Base-by-base conservation (phyloP, 1,284 basidiomycete species). In the Cronartium quercuum region DNA sequence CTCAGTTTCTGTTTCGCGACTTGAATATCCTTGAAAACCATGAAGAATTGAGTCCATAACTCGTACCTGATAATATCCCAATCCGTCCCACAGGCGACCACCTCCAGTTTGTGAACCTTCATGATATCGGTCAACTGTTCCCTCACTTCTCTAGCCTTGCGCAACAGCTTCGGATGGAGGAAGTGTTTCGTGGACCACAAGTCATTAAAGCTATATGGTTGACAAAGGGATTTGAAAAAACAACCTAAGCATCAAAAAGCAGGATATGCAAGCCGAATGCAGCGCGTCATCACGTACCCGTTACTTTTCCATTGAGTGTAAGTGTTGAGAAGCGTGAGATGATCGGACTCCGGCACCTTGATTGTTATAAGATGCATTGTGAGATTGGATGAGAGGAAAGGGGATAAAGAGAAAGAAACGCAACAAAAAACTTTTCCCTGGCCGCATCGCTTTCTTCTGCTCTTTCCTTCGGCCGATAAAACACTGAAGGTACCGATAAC, bases 301-400 rank as follows among this genome's bases (percentile, higher is more conserved):
- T 98, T 95, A 78, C 87, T 89, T 84, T 95, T 94, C 96, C 96
- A 98, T 81, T 97, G 94, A 71, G 91, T 91, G 84, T 95, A 99
- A 7, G 98, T 94, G 81, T 98, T 96, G 77, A 98, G 83, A 37
- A 98, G 83, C 9, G 95, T 98, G 75, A 99, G 82, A 83, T 98
- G 96, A 80, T 99, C 96, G 80, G 91, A 94, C 83, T 98, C 96
- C 0, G 94, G 92, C 0, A 98, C 70, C 70, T 73, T 42, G 12
- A 34, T 18, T 37, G 29, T 41, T 55, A 4, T n/a, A 12, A 24
- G n/a, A 40, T 6, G 4, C 60, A 44, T 9, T 24, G 40, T n/a
- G 7, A 44, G 24, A 65, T 29, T 7, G 18, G 2, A 65, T 65
- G 13, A 38, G 3, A 24, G 5, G 3, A 9, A 29, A 60, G 21